These are phyloP conservation scores for Suillus hirtellus DNA, from an alignment of 768 basidiomycete genomes.

Conservation along the genomic window DNA sequence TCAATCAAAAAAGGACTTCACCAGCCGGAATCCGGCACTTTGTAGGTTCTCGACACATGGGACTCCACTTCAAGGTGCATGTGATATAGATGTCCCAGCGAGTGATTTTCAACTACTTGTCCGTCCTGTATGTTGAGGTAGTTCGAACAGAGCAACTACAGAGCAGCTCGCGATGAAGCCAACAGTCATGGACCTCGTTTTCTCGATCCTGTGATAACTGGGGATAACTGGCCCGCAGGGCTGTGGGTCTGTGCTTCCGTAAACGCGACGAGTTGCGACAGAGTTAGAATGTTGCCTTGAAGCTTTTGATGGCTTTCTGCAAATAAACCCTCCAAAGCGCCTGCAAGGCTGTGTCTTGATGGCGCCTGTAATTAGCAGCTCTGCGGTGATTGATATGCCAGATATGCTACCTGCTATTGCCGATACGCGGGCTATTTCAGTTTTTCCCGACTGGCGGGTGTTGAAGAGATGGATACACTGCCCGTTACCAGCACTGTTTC, in stretches of 20 bases:
- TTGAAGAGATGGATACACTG: slow-evolving; percentile 7
- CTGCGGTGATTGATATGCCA: not conserved
- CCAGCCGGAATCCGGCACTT: not conserved
- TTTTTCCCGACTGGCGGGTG: not conserved
- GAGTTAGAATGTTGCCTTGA: not conserved
- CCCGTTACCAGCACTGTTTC: slow-evolving; percentile 14
- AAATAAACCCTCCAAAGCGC: not conserved
- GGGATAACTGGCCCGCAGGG: not conserved
- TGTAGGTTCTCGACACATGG: not conserved
- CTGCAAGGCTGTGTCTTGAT: slow-evolving; percentile 3
- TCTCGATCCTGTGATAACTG: not conserved
- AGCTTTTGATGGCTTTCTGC: not conserved
- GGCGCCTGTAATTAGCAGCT: not conserved
- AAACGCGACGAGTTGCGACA: not conserved
- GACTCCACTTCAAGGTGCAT: not conserved
- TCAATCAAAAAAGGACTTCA: not conserved
- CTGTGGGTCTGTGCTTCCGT: not conserved
- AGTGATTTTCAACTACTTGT: not conserved
- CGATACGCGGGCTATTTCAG: not conserved
- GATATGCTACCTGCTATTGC: not conserved
- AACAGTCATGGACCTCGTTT: not conserved
- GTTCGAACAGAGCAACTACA: not conserved
- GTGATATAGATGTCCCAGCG: not conserved
- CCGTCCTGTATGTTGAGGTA: not conserved
- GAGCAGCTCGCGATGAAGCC: not conserved